These are phyloP conservation scores for Trametes maxima DNA, from an alignment of 768 basidiomycete species.

Conservation along the genomic window DNA sequence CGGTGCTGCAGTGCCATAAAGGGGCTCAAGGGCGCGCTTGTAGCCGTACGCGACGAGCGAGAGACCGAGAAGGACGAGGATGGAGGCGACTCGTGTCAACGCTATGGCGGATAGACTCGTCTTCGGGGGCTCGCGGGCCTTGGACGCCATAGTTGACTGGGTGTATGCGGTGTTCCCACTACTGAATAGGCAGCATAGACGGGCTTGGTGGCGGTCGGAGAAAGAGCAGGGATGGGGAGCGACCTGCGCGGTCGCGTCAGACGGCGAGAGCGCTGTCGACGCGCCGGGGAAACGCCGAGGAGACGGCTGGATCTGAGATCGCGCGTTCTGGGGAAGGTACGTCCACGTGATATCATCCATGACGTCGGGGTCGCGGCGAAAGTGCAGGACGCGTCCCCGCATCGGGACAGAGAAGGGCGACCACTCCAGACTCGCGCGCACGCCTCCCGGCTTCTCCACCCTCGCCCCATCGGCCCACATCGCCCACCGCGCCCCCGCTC, in stretches of 20 bases:
- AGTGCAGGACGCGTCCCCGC: slow-evolving; percentile 16
- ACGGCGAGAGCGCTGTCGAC: background rate
- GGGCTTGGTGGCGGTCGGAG: background rate
- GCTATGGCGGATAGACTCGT: slow-evolving; percentile 19
- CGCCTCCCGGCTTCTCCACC: background rate
- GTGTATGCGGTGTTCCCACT: background rate
- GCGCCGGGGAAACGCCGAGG: slow-evolving; percentile 15
- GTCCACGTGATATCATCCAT: slow-evolving; percentile 14
- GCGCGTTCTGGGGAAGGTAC: slow-evolving; percentile 7
- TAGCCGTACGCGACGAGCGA: slow-evolving; percentile 66
- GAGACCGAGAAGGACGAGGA: slow-evolving; percentile 35
- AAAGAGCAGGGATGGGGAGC: background rate
- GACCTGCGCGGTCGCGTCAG: background rate
- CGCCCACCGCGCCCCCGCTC: background rate
- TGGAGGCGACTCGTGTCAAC: slow-evolving; percentile 21
- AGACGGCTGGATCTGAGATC: slow-evolving; percentile 10
- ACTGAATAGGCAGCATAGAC: slow-evolving; percentile 11
- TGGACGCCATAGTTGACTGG: slow-evolving; percentile 3
- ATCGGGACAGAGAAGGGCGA: slow-evolving; percentile 11
- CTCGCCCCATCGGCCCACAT: slow-evolving; percentile 3
- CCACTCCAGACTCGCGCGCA: slow-evolving; percentile 6
- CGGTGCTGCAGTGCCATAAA: slow-evolving; percentile 67
- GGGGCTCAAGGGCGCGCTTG: slow-evolving; percentile 62
- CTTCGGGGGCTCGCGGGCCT: slow-evolving; percentile 6
- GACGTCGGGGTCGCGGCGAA: slow-evolving; percentile 11